A percentile compares a stretch with the other conserved stretches of the same genome.
These are phyloP conservation scores for Tilletia caries DNA, from an alignment of 1,284 basidiomycete genomes.

Conservation along the genomic window DNA sequence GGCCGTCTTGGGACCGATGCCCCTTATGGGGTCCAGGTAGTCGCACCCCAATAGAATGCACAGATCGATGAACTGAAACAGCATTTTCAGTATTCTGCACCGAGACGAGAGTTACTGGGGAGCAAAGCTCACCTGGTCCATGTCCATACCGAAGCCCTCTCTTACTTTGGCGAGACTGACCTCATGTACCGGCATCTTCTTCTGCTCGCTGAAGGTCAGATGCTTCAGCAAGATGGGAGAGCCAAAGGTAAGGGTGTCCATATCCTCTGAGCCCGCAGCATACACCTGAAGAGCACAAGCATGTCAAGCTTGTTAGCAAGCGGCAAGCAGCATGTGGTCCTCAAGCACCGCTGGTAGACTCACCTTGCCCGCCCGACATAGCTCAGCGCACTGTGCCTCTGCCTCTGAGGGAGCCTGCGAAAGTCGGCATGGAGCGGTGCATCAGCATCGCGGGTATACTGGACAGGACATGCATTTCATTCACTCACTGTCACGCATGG, in stretches of 20 bases:
- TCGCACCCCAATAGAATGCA: conserved; percentile 97
- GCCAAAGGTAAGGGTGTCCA: conserved; percentile 97
- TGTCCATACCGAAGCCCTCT: conserved; percentile 83
- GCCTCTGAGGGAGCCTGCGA: conserved; percentile 82
- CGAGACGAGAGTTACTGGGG: background rate
- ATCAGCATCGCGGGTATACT: background rate
- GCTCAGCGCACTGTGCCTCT: conserved; percentile 96
- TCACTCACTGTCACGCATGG: conserved; percentile 66
- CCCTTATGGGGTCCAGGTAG: conserved; percentile 93
- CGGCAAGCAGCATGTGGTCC: too few relatives aligned
- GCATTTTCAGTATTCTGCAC: background rate
- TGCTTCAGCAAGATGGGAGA: conserved; percentile 88
- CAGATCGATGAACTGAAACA: conserved; percentile 77
- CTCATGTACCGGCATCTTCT: conserved; percentile 95
- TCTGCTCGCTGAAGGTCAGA: conserved; percentile 96
- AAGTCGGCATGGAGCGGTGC: too few relatives aligned
- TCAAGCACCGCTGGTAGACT: too few relatives aligned
- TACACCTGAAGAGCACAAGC: conserved; percentile 65
- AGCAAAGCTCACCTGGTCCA: conserved; percentile 67
- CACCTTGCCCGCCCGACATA: conserved; percentile 86
- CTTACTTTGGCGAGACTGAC: conserved; percentile 79
- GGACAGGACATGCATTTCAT: background rate
- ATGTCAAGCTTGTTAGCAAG: background rate
- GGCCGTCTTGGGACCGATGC: conserved; percentile 91
- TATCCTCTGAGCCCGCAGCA: conserved; percentile 96